Conservation (phyloP, 108 stramenopile species). For the Tribonema minus region DNA sequence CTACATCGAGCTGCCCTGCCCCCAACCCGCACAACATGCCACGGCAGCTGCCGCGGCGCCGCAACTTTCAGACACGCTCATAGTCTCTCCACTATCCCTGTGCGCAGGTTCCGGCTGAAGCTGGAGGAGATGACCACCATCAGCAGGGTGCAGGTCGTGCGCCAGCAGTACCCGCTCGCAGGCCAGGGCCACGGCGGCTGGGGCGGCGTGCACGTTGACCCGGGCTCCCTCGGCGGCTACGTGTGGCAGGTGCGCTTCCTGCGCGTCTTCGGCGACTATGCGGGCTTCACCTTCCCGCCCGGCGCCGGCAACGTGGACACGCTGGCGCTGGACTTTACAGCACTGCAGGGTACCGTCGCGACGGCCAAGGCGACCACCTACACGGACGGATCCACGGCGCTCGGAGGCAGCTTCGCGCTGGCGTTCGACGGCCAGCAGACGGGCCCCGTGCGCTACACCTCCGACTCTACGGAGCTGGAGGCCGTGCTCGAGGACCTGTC, state of each 20-base stretch:
- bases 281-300: slow-evolving; percentile 70
- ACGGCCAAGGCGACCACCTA: slow-evolving; percentile 29
- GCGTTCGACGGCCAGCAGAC: slow-evolving; percentile 52
- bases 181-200: slow-evolving; percentile 63
- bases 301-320: slow-evolving; percentile 68
- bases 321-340: slow-evolving; percentile 44
- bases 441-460: slow-evolving; percentile 56
- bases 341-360: slow-evolving; percentile 57
- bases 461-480: slow-evolving; percentile 51
- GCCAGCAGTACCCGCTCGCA: slow-evolving; percentile 69
- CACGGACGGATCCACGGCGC: slow-evolving; percentile 37
- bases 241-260: slow-evolving; percentile 67
- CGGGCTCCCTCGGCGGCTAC: slow-evolving; percentile 66
- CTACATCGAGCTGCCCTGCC: not conserved
- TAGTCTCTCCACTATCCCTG: not conserved
- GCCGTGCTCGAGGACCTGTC: slow-evolving; percentile 60
- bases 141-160: slow-evolving; percentile 60
- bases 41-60: not conserved
- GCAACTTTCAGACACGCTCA: not conserved
- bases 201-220: slow-evolving; percentile 62
- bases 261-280: slow-evolving; percentile 61
- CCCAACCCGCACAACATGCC: not conserved
- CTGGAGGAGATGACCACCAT: slow-evolving; percentile 70
- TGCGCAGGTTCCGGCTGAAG: slow-evolving; percentile 45
- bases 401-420: slow-evolving; percentile 57